Base-by-base conservation (phyloP, 2,329 filamentous ascomycete genomes). In the Sporothrix pallida region DNA sequence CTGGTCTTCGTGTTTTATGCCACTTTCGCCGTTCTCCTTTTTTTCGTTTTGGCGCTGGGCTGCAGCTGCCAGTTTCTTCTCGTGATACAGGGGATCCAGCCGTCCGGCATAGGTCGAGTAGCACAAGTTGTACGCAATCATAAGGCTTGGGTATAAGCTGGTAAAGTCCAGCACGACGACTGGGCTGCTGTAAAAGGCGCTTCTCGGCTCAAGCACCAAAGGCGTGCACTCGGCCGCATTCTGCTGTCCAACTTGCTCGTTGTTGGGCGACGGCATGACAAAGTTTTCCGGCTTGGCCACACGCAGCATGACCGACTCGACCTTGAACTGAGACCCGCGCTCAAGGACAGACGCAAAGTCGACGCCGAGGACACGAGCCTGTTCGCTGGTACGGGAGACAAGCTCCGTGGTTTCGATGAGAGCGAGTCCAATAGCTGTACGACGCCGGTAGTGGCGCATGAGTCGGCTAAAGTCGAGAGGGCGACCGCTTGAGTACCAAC, bases 101-200 rank as follows among this genome's bases (percentile, higher is more conserved):
- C 96, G 90, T 0, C 96, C 96, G 0, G 98, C 86, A 78, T 95
- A 99, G 0, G 96, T 99, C 0, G 96, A 98, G 80, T 99, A 99
- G 83, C 96, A 99, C 80, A 98, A 96, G 79, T 99, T 99, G 84
- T 99, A 98, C 0, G 96, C 96, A 79, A 99, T 98, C 94, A 99
- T 98, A 75, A 98, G 91, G 81, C 95, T 98, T 0, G 96, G 96
- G 77, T 99, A 99, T 67, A 99, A 84, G 74, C 94, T 97, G 79
- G 98, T 95, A 76, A 99, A 99, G 82, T 99, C 96, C 7, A 99
- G 86, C 0, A 99, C 96, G 3, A 99, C 80, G 0, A 99, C 81
- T 0, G 96, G 96, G 75, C 93, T 96, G 73, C 86, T 94, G 82
- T 99, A 99, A 80, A 99, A 97, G 7, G 91, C 93, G 77, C 95